Evolutionary conservation across 805 yeast species (phyloP), one percentile per base, ranked within the genome.

Genomic region (Candida ulmi): DNA sequence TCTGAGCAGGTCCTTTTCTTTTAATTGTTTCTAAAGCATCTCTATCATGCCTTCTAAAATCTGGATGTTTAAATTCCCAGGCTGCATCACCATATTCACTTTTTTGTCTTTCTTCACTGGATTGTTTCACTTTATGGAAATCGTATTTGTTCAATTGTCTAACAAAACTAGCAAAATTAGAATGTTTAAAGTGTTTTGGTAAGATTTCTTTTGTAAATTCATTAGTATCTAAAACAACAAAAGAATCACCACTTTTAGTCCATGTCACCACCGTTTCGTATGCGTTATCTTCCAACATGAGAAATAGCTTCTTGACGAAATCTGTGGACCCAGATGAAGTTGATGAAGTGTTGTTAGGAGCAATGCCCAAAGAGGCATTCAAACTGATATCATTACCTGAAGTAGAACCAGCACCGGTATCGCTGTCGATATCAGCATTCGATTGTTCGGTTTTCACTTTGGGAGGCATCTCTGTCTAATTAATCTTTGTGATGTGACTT

Each of bases 11-110:
- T 0, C 82, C 82, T 58, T 90, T 90, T 35, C 97, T 66, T 54
- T 86, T 87, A 56, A 93, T 93, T 48, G 85, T 83, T 37, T 90
- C 95, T 29, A 95, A 69, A 11, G 87, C 78, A n/a, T 78, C 83
- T 39, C 76, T 71, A 55, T 87, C 87, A 60, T 85, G 81, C 26
- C 76, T 75, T 48, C 75, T 75, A 61, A 93, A 93, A 47, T 80
- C 87, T 0, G 96, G 95, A 60, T 93, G 98, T 56, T 80, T 79
- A 66, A 93, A 91, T 60, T 91, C 97, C 97, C 98, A 91, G 17
- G 90, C 80, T 60, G 82, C 78, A 41, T 81, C 88, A 30, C 88
- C 85, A 52, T 80, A 79, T 42, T 78, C 77, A 23, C 64, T 62
- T 36, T 57, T 57, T 37, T 66, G 72, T 51, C 72, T 74, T 44